Evolutionary conservation across 345 rosid species (phyloP).

Genomic region (Trapa incisa): DNA sequence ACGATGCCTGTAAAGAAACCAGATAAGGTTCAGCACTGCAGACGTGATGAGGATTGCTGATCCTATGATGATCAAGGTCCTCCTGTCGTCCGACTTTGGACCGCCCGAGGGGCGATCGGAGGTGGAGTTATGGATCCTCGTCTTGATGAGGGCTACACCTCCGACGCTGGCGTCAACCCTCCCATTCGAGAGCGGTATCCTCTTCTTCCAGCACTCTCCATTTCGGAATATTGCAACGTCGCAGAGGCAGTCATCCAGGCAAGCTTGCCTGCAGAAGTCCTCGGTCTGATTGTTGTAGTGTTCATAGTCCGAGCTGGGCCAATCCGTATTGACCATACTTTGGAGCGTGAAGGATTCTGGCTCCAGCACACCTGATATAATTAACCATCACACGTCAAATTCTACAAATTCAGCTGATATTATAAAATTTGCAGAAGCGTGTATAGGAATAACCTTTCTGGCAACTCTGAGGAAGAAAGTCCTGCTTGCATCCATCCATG

Average conservation of each 20-base stretch:
- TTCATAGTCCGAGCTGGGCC: slow-evolving; percentile 22
- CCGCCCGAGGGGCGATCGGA: neutral
- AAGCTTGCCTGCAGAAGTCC: no score
- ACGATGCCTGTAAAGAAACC: neutral
- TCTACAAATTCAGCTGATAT: no score
- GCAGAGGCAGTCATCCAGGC: no score
- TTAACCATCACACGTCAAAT: neutral
- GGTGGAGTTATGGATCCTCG: slow-evolving; percentile 12
- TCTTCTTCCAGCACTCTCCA: slow-evolving; percentile 38
- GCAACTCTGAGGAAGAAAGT: slow-evolving; percentile 27
- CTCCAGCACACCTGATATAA: slow-evolving; percentile 1
- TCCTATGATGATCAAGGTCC: slow-evolving; percentile 11
- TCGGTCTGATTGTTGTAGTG: neutral
- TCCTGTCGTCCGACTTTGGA: slow-evolving; percentile 4
- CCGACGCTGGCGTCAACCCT: neutral
- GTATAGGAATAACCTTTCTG: neutral
- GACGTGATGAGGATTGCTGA: slow-evolving; percentile 19
- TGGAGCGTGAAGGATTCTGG: slow-evolving; percentile 9
- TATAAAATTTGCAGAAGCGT: neutral
- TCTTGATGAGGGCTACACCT: slow-evolving; percentile 30
- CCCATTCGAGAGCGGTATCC: slow-evolving; percentile 32
- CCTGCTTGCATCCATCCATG: slow-evolving; percentile 27
- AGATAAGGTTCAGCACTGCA: slow-evolving; percentile 15
- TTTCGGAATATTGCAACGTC: no score
- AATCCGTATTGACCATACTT: slow-evolving; percentile 15